Evolutionary conservation across 176 grass and related monocot species (phyloP), one percentile per base, ranked within the genome.

Genomic region (Juncus effusus): DNA sequence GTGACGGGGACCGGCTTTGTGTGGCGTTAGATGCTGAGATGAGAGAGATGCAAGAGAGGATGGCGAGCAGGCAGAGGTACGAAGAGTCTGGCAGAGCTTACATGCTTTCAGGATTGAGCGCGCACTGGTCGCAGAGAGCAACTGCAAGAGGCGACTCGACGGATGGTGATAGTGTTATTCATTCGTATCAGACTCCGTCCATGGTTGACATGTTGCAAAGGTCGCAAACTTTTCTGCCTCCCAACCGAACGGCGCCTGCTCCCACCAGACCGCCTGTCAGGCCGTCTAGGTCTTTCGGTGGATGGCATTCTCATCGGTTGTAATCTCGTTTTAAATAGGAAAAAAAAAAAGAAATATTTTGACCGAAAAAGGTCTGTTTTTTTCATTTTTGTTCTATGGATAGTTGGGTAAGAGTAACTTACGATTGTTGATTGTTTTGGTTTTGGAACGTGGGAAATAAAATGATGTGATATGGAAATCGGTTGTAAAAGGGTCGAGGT

Each of bases 201-300:
- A 96, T 96, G 91, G 81, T 85, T 19, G 81, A 90, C 64, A 96
- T 96, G 91, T 65, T 96, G 44, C 81, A 87, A 35, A 86, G 87
- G 13, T 90, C 91, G 3, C 91, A 96, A 76, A 55, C 64, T n/a
- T 80, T 95, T 15, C 42, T 64, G 16, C 73, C 81, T 13, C 11
- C 68, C 3, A 7, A 36, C 0, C 12, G 56, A 47, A 6, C 44
- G 44, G 44, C 44, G 2, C 6, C 6, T 69, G 84, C 59, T 2
- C 45, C 36, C 12, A 3, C 72, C 7, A 60, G 63, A 52, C 72
- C 71, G 37, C 44, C 14, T 5, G 39, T 81, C 63, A 51, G 56
- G 56, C 45, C 38, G 4, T 52, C 57, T 4, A 69, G 64, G 49
- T 81, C 79, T 54, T 67, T 81, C n/a, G 54, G 71, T 8, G 54